Percentiles rank a stretch among this genome's conserved stretches.
Evolutionary conservation across 2,329 filamentous ascomycete species (phyloP).

Genomic region (Clonostachys chloroleuca): DNA sequence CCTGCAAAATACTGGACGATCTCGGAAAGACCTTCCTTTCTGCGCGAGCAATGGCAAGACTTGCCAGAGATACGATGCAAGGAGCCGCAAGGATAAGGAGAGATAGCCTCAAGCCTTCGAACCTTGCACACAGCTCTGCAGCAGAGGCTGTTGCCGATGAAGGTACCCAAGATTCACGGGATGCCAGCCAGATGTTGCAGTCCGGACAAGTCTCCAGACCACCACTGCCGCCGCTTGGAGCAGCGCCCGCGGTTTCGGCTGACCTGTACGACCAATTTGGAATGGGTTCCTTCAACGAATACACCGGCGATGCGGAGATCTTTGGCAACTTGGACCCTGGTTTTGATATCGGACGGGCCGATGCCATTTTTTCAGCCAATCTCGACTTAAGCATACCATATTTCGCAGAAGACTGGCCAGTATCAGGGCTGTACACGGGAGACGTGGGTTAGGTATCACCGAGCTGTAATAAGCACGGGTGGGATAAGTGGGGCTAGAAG

Average conservation of each 20-base stretch:
- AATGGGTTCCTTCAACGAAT: slow-evolving; percentile 5
- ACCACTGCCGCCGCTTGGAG: neutral
- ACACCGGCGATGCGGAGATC: slow-evolving; percentile 6
- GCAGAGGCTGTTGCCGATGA: neutral
- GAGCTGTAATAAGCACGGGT: too few relatives aligned
- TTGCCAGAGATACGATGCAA: slow-evolving; percentile 11
- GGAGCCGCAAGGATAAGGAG: slow-evolving; percentile 9
- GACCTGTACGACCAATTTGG: slow-evolving; percentile 2
- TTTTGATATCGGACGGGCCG: slow-evolving; percentile 11
- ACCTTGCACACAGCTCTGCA: neutral
- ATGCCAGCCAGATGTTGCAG: neutral
- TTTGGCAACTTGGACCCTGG: slow-evolving; percentile 14
- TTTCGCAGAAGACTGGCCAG: slow-evolving; percentile 5
- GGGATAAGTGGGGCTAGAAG: too few relatives aligned
- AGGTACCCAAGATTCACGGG: neutral
- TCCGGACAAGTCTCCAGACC: neutral
- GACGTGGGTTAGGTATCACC: neutral
- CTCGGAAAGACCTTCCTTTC: slow-evolving; percentile 11
- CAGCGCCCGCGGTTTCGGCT: neutral
- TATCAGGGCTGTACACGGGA: neutral
- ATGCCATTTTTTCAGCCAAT: slow-evolving; percentile 10
- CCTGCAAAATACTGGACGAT: slow-evolving; percentile 9
- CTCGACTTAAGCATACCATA: slow-evolving; percentile 6
- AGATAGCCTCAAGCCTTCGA: slow-evolving; percentile 3
- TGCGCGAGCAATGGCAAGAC: slow-evolving; percentile 11